phyloP scores from a whole-genome alignment of 2,329 filamentous ascomycete species.

The Beauveria medogensis region DNA sequence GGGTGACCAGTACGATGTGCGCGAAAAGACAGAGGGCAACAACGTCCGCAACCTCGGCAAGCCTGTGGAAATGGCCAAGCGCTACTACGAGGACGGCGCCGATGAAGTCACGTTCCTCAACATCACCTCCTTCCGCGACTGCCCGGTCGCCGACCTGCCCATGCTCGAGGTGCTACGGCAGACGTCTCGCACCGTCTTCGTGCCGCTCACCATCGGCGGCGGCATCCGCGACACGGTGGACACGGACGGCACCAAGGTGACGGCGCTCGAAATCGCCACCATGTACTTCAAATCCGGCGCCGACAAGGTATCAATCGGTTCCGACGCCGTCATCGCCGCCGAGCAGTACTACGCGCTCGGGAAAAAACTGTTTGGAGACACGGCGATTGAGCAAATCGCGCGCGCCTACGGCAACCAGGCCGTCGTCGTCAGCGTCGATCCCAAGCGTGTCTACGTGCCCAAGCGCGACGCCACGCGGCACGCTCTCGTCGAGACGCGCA shows the following conservation, averaged over 20 bases:
- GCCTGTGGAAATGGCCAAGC: slow-evolving; percentile 86
- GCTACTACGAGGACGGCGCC: slow-evolving; percentile 93
- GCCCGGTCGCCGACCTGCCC: slow-evolving; percentile 80
- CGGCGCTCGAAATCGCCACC: slow-evolving; percentile 84
- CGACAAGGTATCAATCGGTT: slow-evolving; percentile 96
- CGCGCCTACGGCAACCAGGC: slow-evolving; percentile 92
- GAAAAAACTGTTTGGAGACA: slow-evolving; percentile 64
- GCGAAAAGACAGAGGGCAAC: slow-evolving; percentile 65
- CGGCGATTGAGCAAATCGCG: slow-evolving; percentile 93
- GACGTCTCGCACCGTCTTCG: slow-evolving; percentile 87
- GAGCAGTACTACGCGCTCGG: slow-evolving; percentile 78
- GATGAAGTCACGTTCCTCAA: slow-evolving; percentile 98
- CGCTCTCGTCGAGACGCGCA: slow-evolving; percentile 60
- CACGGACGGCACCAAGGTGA: slow-evolving; percentile 76
- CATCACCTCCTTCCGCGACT: slow-evolving; percentile 96
- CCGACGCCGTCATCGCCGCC: slow-evolving; percentile 85
- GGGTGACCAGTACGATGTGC: slow-evolving; percentile 96
- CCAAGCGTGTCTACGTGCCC: slow-evolving; percentile 80
- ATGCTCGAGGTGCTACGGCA: slow-evolving; percentile 91
- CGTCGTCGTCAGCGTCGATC: slow-evolving; percentile 92
- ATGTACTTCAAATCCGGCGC: slow-evolving; percentile 97
- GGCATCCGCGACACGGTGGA: slow-evolving; percentile 92
- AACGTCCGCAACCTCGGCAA: slow-evolving; percentile 88
- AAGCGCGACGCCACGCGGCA: slow-evolving; percentile 65
- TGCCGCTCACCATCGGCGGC: slow-evolving; percentile 89